Evolutionary conservation across 805 yeast genomes (phyloP).

Genomic region (Yarrowia sp.): DNA sequence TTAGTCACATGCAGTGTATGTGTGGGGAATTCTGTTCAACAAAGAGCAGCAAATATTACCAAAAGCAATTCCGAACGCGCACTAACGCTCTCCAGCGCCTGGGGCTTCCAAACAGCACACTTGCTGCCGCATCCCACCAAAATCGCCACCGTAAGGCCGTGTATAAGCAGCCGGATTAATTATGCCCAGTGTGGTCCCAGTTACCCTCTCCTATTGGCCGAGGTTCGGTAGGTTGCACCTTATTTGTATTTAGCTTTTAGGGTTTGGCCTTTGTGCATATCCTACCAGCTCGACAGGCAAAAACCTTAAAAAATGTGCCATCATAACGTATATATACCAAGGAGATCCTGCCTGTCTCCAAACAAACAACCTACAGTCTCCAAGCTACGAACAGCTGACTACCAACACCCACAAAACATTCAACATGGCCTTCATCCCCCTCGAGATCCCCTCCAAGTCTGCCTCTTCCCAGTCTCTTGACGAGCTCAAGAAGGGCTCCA

Average conservation of each 20-base stretch:
- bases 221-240: conserved; percentile 27
- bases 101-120: too few species aligned
- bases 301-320: neutral
- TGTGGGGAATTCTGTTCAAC: conserved; percentile 6
- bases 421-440: conserved; percentile 19
- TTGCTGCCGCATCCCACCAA: neutral
- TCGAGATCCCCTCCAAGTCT: conserved; percentile 26
- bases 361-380: neutral
- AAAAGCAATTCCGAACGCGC: too few species aligned
- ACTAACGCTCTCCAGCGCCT: too few species aligned
- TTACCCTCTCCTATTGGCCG: conserved; percentile 24
- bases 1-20: conserved; percentile 24
- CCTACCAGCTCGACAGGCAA: neutral
- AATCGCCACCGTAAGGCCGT: neutral
- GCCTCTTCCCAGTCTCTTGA: conserved; percentile 26
- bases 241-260: neutral
- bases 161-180: conserved; percentile 1
- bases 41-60: neutral
- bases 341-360: neutral
- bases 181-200: conserved; percentile 12
- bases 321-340: neutral
- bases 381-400: conserved; percentile 22
- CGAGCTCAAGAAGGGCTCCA: conserved; percentile 19
- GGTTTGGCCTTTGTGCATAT: neutral
- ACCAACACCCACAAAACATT: neutral